Evolutionary conservation across 129 eudicot species (phyloP).

Genomic region (Lactuca sativa): DNA sequence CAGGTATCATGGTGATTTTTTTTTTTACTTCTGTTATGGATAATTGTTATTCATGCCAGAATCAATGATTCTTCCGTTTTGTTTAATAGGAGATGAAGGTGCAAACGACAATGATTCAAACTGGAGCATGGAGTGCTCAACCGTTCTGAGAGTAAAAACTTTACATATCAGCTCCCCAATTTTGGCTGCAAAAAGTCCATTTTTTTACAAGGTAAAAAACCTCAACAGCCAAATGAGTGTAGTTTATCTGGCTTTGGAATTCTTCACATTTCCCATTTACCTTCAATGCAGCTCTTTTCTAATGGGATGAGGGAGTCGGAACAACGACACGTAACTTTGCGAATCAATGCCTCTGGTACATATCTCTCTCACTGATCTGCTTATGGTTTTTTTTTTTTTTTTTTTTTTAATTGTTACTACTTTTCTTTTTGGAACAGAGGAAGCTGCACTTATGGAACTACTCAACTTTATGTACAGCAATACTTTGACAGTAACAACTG

Average conservation of each 20-base stretch:
- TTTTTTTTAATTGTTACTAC: background rate
- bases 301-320: slow-evolving; percentile 92
- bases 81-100: slow-evolving; percentile 69
- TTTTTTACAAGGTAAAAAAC: slow-evolving; percentile 74
- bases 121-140: slow-evolving; percentile 73
- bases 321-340: slow-evolving; percentile 76
- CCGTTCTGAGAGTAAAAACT: slow-evolving; percentile 60
- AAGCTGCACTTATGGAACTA: slow-evolving; percentile 78
- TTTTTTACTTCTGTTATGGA: background rate
- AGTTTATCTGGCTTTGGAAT: background rate
- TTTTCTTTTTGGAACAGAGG: slow-evolving; percentile 54
- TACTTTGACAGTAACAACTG: slow-evolving; percentile 54
- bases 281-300: slow-evolving; percentile 60
- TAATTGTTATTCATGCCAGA: background rate
- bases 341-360: slow-evolving; percentile 77
- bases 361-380: background rate
- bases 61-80: slow-evolving; percentile 6
- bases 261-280: slow-evolving; percentile 8
- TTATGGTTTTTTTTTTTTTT: background rate
- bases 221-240: background rate
- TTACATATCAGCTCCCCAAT: slow-evolving; percentile 90
- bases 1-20: slow-evolving; percentile 45
- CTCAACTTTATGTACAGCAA: slow-evolving; percentile 83
- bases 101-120: slow-evolving; percentile 59
- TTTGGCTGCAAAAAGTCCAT: slow-evolving; percentile 92